phyloP scores from a whole-genome alignment of 768 basidiomycete genomes.

The Phlebiopsis gigantea region DNA sequence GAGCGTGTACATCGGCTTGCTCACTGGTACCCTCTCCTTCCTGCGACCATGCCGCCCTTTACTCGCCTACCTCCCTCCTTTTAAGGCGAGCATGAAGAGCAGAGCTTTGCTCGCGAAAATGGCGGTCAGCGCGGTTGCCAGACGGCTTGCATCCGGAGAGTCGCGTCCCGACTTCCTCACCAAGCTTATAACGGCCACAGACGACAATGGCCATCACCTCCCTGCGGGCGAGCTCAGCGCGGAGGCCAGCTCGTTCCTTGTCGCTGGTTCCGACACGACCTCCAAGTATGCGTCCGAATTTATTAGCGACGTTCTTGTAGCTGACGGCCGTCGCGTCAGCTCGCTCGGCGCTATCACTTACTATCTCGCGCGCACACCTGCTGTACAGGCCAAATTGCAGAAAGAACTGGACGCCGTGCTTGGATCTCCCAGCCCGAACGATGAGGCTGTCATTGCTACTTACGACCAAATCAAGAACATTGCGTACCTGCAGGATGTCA shows the following conservation, averaged over 20 bases:
- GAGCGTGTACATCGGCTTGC: neutral
- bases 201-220: slow-evolving; percentile 13
- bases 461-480: slow-evolving; percentile 17
- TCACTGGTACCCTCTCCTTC: slow-evolving; percentile 1
- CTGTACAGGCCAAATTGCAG: slow-evolving; percentile 6
- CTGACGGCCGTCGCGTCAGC: neutral
- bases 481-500: slow-evolving; percentile 26
- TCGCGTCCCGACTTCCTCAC: slow-evolving; percentile 9
- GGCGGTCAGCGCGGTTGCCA: slow-evolving; percentile 9
- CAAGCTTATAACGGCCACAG: slow-evolving; percentile 10
- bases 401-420: slow-evolving; percentile 8
- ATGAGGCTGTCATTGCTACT: neutral
- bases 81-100: neutral
- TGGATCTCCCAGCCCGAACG: neutral
- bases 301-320: neutral
- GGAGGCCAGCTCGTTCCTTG: slow-evolving; percentile 10
- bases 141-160: slow-evolving; percentile 1
- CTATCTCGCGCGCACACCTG: slow-evolving; percentile 4
- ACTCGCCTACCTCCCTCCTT: neutral
- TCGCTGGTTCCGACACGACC: slow-evolving; percentile 15
- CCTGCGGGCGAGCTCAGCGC: slow-evolving; percentile 8
- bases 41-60: neutral
- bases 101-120: neutral
- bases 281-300: slow-evolving; percentile 7
- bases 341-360: slow-evolving; percentile 6